Evolutionary conservation across 768 basidiomycete genomes (phyloP).

Genomic region (Leucogyrophana mollusca): DNA sequence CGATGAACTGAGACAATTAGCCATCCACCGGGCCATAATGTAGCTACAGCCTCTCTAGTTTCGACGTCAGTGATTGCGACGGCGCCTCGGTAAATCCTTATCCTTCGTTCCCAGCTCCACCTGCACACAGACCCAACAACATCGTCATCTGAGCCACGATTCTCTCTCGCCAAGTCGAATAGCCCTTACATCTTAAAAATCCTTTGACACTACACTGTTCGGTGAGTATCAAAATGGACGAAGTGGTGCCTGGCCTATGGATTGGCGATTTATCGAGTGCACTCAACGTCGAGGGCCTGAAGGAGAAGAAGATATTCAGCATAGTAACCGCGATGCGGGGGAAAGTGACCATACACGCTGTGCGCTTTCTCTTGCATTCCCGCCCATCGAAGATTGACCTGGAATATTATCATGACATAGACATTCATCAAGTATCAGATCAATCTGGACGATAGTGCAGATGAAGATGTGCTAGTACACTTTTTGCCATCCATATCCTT

Average conservation of each 20-base stretch:
- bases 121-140: too few species aligned
- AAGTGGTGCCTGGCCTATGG: slow-evolving; percentile 80
- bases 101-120: too few species aligned
- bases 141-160: too few species aligned
- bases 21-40: too few species aligned
- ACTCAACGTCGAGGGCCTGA: slow-evolving; percentile 56
- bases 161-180: too few species aligned
- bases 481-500: slow-evolving; percentile 79
- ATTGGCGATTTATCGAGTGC: slow-evolving; percentile 79
- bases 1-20: too few species aligned
- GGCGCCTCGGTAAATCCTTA: too few species aligned
- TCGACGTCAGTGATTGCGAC: too few species aligned
- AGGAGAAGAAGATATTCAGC: slow-evolving; percentile 71
- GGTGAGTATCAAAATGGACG: slow-evolving; percentile 53
- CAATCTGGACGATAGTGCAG: slow-evolving; percentile 70
- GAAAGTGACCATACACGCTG: slow-evolving; percentile 62
- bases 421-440: slow-evolving; percentile 81
- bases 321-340: slow-evolving; percentile 75
- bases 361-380: slow-evolving; percentile 25
- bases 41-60: too few species aligned
- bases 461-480: slow-evolving; percentile 77
- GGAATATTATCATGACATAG: slow-evolving; percentile 34
- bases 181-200: too few species aligned
- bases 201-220: too few species aligned
- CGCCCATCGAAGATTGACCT: slow-evolving; percentile 3